phyloP scores from a whole-genome alignment of 2,329 filamentous ascomycete species.

The Fusarium goolgardi region DNA sequence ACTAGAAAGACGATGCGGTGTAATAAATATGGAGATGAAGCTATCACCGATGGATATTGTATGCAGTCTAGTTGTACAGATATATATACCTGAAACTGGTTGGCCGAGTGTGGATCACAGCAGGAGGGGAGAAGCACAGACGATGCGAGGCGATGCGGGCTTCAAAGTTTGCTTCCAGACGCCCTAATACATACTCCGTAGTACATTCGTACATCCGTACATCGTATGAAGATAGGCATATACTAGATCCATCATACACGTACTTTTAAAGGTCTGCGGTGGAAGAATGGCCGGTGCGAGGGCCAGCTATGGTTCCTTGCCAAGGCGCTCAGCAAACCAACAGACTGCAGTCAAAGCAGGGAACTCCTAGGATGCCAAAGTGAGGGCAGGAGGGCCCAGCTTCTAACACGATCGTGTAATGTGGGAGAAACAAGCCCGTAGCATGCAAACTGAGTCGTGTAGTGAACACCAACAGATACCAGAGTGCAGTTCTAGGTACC shows the following conservation, averaged over 20 bases:
- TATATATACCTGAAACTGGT: conserved; percentile 39
- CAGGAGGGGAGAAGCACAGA: conserved; percentile 36
- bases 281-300: conserved; percentile 31
- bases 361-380: conserved; percentile 27
- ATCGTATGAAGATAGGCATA: not conserved
- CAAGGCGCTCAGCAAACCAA: conserved; percentile 1
- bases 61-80: conserved; percentile 20
- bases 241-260: conserved; percentile 20
- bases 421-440: not conserved
- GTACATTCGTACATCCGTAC: conserved; percentile 1
- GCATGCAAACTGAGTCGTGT: not conserved
- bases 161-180: conserved; percentile 35
- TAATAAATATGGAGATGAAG: conserved; percentile 26
- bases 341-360: conserved; percentile 9
- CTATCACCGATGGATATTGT: conserved; percentile 15
- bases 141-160: conserved; percentile 15
- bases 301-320: conserved; percentile 28
- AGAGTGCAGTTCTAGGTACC: not conserved
- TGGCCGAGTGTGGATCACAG: conserved; percentile 32
- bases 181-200: conserved; percentile 28
- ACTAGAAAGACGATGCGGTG: conserved; percentile 23
- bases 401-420: not conserved
- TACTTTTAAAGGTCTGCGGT: conserved; percentile 25
- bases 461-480: not conserved
- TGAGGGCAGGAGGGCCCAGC: conserved; percentile 5